Conservation (phyloP, 768 basidiomycete genomes). For the Harrya chromipes region DNA sequence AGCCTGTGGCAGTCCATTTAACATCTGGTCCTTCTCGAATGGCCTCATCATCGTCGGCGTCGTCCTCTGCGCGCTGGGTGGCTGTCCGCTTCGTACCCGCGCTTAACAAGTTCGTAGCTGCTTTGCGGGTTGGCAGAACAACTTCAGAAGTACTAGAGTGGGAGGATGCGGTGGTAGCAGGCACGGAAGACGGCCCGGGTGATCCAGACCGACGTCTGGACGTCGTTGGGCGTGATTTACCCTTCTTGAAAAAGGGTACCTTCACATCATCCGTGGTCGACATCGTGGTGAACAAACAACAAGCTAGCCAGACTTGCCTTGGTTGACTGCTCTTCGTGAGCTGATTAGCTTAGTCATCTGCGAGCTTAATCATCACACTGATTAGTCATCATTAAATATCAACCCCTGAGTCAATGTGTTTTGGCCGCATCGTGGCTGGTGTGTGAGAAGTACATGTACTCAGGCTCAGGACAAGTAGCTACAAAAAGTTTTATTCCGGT, state of each 20-base stretch:
- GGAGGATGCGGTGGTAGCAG: slow-evolving; percentile 17
- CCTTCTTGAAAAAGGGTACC: slow-evolving; percentile 90
- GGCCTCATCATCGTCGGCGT: slow-evolving; percentile 46
- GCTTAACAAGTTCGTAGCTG: slow-evolving; percentile 65
- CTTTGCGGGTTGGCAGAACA: slow-evolving; percentile 71
- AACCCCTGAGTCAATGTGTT: not conserved
- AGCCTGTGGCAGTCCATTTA: slow-evolving; percentile 75
- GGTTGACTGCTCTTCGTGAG: too few species aligned
- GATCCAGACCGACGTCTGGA: slow-evolving; percentile 72
- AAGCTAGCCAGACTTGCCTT: not conserved
- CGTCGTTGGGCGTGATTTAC: slow-evolving; percentile 73
- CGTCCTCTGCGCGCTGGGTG: slow-evolving; percentile 46
- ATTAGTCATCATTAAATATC: slow-evolving; percentile 8
- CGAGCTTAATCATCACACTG: slow-evolving; percentile 3
- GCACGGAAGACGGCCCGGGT: slow-evolving; percentile 36
- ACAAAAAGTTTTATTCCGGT: too few species aligned
- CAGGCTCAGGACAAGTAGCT: too few species aligned
- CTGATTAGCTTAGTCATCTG: slow-evolving; percentile 19
- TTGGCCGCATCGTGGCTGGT: too few species aligned
- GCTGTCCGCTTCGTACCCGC: slow-evolving; percentile 69
- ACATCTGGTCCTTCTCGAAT: slow-evolving; percentile 52
- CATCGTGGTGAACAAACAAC: slow-evolving; percentile 22
- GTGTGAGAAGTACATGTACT: too few species aligned
- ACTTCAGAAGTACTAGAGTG: slow-evolving; percentile 50
- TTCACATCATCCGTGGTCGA: slow-evolving; percentile 37